Conservation (phyloP, 1,139 yeast species). For the Sugiyamaella xylanicola region DNA sequence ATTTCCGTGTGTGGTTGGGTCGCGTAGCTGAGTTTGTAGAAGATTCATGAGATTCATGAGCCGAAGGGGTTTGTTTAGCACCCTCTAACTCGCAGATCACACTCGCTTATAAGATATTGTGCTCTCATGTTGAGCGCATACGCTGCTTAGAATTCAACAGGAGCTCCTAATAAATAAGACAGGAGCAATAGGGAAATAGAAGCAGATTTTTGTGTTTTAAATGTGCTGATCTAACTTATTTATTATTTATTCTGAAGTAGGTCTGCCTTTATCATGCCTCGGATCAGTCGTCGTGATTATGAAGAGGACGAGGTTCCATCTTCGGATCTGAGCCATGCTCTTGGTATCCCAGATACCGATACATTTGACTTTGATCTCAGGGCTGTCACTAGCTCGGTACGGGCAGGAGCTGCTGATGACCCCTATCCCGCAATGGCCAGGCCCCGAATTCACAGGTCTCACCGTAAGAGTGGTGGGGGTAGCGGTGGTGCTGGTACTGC, state of each 20-base stretch:
- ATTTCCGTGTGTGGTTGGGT: too few species aligned
- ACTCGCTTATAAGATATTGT: too few species aligned
- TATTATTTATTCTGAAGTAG: neutral
- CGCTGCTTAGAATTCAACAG: too few species aligned
- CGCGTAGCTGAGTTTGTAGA: too few species aligned
- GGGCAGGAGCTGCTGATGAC: constrained; percentile 23
- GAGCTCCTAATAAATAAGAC: too few species aligned
- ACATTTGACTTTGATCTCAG: constrained; percentile 17
- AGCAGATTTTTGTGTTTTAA: too few species aligned
- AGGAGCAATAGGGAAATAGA: too few species aligned
- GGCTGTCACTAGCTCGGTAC: constrained; percentile 18
- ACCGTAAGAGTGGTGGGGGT: constrained; percentile 11
- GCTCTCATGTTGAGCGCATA: too few species aligned
- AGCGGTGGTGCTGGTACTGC: constrained; percentile 10
- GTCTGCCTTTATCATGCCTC: neutral
- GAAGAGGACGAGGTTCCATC: constrained; percentile 37
- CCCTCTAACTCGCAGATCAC: too few species aligned
- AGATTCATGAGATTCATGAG: too few species aligned
- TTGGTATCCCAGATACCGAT: constrained; percentile 23
- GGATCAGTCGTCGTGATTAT: neutral
- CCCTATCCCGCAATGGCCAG: constrained; percentile 43
- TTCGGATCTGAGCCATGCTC: constrained; percentile 43
- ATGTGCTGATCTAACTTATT: neutral
- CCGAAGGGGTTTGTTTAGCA: too few species aligned
- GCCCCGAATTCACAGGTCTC: constrained; percentile 19